Evolutionary conservation across 495 filamentous ascomycete species (phyloP).

Genomic region (Annulohypoxylon stygium): DNA sequence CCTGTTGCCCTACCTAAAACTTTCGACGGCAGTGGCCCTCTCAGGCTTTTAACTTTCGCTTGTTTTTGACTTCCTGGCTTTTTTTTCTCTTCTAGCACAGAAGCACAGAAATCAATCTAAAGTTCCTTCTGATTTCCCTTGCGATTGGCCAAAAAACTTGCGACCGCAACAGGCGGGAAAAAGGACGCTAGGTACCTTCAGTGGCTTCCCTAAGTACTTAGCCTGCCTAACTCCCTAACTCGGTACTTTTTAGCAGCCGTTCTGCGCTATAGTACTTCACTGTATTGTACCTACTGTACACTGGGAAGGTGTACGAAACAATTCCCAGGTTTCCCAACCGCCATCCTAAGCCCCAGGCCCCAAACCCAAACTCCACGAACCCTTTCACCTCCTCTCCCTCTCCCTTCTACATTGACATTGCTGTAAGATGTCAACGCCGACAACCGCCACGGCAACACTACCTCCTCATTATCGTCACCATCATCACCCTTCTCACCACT

Average conservation of each 20-base stretch:
- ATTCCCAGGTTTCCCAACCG: slow-evolving; percentile 24
- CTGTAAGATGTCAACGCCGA: slow-evolving; percentile 83
- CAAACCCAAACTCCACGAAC: slow-evolving; percentile 29
- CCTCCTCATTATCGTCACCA: slow-evolving; percentile 71
- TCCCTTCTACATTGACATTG: slow-evolving; percentile 34
- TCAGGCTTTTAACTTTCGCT: neutral
- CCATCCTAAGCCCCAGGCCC: slow-evolving; percentile 17
- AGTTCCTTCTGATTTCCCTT: neutral
- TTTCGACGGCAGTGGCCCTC: neutral
- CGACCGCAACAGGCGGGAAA: slow-evolving; percentile 3
- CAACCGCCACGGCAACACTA: slow-evolving; percentile 82
- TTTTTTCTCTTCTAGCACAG: neutral
- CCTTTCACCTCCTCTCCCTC: slow-evolving; percentile 33
- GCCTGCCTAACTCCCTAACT: neutral
- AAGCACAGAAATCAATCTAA: slow-evolving; percentile 2
- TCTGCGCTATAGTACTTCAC: neutral
- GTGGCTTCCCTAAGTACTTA: slow-evolving; percentile 3
- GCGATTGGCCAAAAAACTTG: slow-evolving; percentile 2
- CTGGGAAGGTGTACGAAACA: slow-evolving; percentile 43
- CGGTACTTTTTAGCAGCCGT: neutral
- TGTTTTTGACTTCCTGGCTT: neutral
- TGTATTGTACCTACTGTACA: slow-evolving; percentile 1
- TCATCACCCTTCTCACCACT: slow-evolving; percentile 75
- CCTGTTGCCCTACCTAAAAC: neutral
- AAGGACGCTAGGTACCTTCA: slow-evolving; percentile 15